Evolutionary conservation across 75 land plant species (phyloP), one percentile per base, ranked within the genome.

Genomic region (Gnetum montanum): DNA sequence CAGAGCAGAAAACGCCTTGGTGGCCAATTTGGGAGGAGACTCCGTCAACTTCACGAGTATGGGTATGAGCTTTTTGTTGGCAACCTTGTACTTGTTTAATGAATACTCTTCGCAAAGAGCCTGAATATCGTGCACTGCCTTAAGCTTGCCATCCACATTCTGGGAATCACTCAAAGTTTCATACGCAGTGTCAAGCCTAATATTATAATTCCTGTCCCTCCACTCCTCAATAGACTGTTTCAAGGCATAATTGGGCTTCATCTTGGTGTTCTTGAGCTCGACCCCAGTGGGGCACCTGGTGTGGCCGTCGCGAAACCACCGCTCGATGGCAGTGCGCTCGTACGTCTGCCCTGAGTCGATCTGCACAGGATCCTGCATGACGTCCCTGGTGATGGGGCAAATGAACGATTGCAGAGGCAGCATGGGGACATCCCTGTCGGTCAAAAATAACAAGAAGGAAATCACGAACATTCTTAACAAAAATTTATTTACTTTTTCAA

Each of bases 301-400:
- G 34, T 73, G 65, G 25, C 76, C 76, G 8, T 54, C 76, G 5
- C 24, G 60, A 63, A 73, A 73, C 76, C 76, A 73, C 57, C 63
- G 22, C 34, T 71, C 73, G 29, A 73, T 73, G 10, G 76, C 76
- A 16, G 44, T 8, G 11, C 76, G 75, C 54, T 73, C 76, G 44
- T 71, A 71, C 1, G 73, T 71, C 72, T 73, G 76, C 0, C 76
- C 76, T 4, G 76, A 73, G 4, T 67, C 67, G 43, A 73, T 73
- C 67, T 73, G 76, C 13, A 73, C 76, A 19, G 76, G 76, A 43
- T 73, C 76, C 33, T 43, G 46, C 76, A 73, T 73, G 2, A 73
- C 67, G 40, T 73, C 75, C 60, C 37, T 50, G n/a, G 76, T 73
- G 31, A 73, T 73, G 19, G 76, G 68, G 19, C 76, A 73, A 43